Percentiles rank a stretch among this genome's conserved stretches.
These are phyloP conservation scores for Mrakia frigida DNA, from an alignment of 768 basidiomycete genomes.

Conservation along the genomic window DNA sequence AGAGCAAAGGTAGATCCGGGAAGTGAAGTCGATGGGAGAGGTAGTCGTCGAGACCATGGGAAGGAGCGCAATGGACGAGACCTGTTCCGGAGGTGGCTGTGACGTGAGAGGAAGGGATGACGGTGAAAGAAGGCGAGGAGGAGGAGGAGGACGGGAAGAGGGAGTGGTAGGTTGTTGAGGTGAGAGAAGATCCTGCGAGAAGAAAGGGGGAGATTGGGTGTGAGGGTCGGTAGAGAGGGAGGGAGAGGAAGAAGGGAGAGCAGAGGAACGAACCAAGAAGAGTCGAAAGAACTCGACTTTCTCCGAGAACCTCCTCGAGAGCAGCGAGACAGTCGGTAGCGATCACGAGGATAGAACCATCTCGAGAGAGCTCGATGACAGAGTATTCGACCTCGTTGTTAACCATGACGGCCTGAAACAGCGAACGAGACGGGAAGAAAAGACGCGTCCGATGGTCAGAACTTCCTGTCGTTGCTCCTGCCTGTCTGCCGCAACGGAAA, in stretches of 20 bases:
- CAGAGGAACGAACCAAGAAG: slow-evolving; percentile 40
- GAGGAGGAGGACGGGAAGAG: slow-evolving; percentile 36
- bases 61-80: slow-evolving; percentile 90
- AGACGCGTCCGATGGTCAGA: background rate
- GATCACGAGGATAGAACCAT: slow-evolving; percentile 42
- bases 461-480: background rate
- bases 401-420: slow-evolving; percentile 74
- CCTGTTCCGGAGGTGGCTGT: slow-evolving; percentile 86
- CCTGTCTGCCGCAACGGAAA: background rate
- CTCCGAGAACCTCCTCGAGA: slow-evolving; percentile 42
- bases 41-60: slow-evolving; percentile 92
- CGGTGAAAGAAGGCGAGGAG: slow-evolving; percentile 33
- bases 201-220: slow-evolving; percentile 33
- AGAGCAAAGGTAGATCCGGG: slow-evolving; percentile 51
- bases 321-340: slow-evolving; percentile 44
- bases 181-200: slow-evolving; percentile 34
- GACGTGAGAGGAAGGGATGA: slow-evolving; percentile 72
- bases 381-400: slow-evolving; percentile 66
- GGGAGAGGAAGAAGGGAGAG: slow-evolving; percentile 11
- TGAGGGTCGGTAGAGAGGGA: slow-evolving; percentile 20
- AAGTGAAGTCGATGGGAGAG: slow-evolving; percentile 44
- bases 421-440: no score
- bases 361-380: slow-evolving; percentile 45
- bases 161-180: slow-evolving; percentile 35
- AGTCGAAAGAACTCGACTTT: slow-evolving; percentile 39